phyloP scores from a whole-genome alignment of 345 rosid genomes.

The Hirschfeldia incana region DNA sequence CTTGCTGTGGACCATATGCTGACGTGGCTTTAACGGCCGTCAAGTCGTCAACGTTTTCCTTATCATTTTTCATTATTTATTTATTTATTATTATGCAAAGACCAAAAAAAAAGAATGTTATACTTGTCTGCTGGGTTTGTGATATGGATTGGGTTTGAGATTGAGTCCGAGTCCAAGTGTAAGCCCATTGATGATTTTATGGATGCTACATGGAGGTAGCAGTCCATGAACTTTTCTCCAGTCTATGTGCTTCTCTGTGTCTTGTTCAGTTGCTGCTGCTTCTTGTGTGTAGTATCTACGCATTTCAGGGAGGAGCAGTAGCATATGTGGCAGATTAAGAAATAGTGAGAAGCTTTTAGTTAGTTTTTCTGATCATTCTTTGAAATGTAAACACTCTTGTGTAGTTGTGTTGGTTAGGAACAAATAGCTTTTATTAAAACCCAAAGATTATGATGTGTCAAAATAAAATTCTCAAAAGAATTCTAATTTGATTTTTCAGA shows the following conservation, averaged over 20 bases:
- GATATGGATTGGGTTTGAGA: no score
- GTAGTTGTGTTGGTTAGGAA: no score
- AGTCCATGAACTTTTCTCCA: conserved; percentile 17
- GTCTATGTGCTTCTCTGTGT: conserved; percentile 10
- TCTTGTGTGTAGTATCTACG: neutral
- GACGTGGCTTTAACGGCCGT: conserved; percentile 43
- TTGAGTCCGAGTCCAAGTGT: neutral
- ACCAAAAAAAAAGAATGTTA: neutral
- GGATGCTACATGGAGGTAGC: conserved; percentile 97
- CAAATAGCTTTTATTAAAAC: no score
- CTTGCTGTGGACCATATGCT: conserved; percentile 29
- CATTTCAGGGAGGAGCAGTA: no score
- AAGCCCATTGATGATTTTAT: conserved; percentile 80
- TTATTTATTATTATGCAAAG: neutral
- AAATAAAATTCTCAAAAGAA: no score
- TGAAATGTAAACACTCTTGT: no score
- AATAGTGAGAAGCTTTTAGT: no score
- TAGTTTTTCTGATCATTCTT: no score
- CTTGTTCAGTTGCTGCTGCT: neutral
- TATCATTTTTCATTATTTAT: neutral
- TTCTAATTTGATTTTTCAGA: no score
- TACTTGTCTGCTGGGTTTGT: no score
- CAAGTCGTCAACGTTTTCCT: conserved; percentile 30
- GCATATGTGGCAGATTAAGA: no score
- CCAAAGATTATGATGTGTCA: no score